Evolutionary conservation across 1,284 basidiomycete species (phyloP).

Genomic region (Phellopilus nigrolimitatus): DNA sequence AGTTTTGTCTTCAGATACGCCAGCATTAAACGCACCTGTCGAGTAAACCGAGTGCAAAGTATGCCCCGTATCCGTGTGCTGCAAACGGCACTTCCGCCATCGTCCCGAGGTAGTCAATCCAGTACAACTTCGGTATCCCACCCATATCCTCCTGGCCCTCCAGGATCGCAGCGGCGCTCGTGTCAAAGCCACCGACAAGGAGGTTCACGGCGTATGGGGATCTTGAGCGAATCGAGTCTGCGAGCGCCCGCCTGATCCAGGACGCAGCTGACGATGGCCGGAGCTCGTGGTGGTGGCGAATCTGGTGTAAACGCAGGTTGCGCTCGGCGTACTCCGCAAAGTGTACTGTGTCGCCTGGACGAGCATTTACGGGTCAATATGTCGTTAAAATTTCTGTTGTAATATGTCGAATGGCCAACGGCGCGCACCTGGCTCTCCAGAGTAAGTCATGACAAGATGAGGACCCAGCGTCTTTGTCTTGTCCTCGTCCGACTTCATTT

Average conservation of each 20-base stretch:
- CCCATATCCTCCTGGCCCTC: slow-evolving; percentile 19
- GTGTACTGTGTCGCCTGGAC: slow-evolving; percentile 88
- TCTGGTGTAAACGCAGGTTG: slow-evolving; percentile 94
- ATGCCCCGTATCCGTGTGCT: slow-evolving; percentile 93
- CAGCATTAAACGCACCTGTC: slow-evolving; percentile 59
- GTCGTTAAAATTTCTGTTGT: background rate
- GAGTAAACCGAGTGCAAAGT: slow-evolving; percentile 89
- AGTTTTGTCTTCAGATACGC: slow-evolving; percentile 1
- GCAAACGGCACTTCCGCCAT: slow-evolving; percentile 87
- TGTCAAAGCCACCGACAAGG: slow-evolving; percentile 90
- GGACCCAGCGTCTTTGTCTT: slow-evolving; percentile 92
- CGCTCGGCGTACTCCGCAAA: slow-evolving; percentile 96
- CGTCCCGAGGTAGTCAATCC: slow-evolving; percentile 96
- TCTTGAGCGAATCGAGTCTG: slow-evolving; percentile 84
- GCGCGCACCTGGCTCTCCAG: slow-evolving; percentile 81
- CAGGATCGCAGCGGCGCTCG: slow-evolving; percentile 34
- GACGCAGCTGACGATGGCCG: slow-evolving; percentile 88
- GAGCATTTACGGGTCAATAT: background rate
- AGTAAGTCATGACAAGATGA: slow-evolving; percentile 93
- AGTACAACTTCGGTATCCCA: slow-evolving; percentile 77
- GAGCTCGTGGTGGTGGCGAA: slow-evolving; percentile 87
- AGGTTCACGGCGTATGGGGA: slow-evolving; percentile 91
- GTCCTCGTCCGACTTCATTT: slow-evolving; percentile 97
- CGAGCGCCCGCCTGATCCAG: slow-evolving; percentile 91
- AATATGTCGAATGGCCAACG: background rate